phyloP scores from a whole-genome alignment of 23 red algal species.

The Rhodosorus marinus region DNA sequence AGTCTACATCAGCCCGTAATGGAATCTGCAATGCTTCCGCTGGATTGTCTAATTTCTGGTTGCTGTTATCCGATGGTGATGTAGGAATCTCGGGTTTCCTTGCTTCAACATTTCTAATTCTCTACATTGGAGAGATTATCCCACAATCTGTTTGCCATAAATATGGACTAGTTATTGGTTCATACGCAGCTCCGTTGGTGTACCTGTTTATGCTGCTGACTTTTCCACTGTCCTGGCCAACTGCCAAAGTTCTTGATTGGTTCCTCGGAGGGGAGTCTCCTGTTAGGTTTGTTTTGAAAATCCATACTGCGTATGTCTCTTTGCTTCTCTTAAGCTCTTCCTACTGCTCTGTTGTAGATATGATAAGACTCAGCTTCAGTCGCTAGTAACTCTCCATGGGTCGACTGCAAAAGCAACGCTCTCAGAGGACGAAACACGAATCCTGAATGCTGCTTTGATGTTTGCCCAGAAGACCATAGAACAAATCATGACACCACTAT shows the following conservation, averaged over 20 bases:
- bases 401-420: conserved; percentile 12
- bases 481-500: conserved; percentile 78
- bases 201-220: conserved; percentile 58
- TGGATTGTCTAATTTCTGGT: too few species aligned
- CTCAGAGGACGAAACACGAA: conserved; percentile 53
- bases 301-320: too few species aligned
- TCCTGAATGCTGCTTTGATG: conserved; percentile 74
- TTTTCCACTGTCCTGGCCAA: conserved; percentile 56
- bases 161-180: conserved; percentile 74
- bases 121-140: conserved; percentile 89
- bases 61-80: too few species aligned
- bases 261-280: conserved; percentile 73
- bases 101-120: conserved; percentile 58
- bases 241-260: conserved; percentile 52
- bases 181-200: conserved; percentile 55
- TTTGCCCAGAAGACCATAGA: conserved; percentile 77
- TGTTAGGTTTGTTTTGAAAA: too few species aligned
- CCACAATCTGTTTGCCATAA: conserved; percentile 91
- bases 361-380: conserved; percentile 67
- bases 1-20: too few species aligned
- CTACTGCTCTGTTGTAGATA: too few species aligned
- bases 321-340: too few species aligned
- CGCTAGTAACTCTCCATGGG: conserved; percentile 78
- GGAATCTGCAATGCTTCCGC: too few species aligned
- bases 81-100: conserved; percentile 59